Base-by-base conservation (phyloP, 2,329 filamentous ascomycete species). In the Colletotrichum sojae region DNA sequence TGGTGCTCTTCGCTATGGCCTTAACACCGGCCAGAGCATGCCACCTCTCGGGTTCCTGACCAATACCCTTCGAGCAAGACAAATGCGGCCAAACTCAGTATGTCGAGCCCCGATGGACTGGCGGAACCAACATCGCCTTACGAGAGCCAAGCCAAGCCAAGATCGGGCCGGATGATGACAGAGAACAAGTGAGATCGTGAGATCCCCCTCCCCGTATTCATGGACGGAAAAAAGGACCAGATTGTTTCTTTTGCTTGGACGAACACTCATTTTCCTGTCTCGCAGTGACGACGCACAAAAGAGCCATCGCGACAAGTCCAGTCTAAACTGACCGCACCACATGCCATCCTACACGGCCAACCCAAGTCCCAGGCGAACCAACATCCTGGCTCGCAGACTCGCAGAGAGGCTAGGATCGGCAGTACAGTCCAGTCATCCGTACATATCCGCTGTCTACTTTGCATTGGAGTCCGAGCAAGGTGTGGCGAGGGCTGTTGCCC, bases 391-490 rank as follows among this genome's bases (percentile, higher is more conserved):
- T 43, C 3, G 46, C 57, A 57, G n/a, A 10, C 16, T 6, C 18
- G 49, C 48, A 25, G 43, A 8, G 40, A 36, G 51, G 63, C 49
- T 51, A 56, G 51, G 51, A 46, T 46, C 63, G 45, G 58, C 63
- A 52, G 51, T 56, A n/a, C 51, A 52, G 36, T 46, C 31, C 31
- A 36, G 27, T 54, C 48, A 16, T 40, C 56, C 63, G 49, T 31
- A 48, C 63, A 53, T 61, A 54, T 5, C 40, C 56, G 56, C 46
- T 10, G 18, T 18, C 40, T 6, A 27, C 56, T 12, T 25, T 12
- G 18, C 45, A 15, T n/a, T 25, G 40, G 5, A 10, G 9, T 6
- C 16, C 5, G 45, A 48, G 18, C 45, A 22, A 16, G 9, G 18
- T 18, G 4, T n/a, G 2, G 18, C 16, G 31, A 36, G 9, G 31